phyloP scores from a whole-genome alignment of 2,329 filamentous ascomycete species.

The Aspergillus neoniger region DNA sequence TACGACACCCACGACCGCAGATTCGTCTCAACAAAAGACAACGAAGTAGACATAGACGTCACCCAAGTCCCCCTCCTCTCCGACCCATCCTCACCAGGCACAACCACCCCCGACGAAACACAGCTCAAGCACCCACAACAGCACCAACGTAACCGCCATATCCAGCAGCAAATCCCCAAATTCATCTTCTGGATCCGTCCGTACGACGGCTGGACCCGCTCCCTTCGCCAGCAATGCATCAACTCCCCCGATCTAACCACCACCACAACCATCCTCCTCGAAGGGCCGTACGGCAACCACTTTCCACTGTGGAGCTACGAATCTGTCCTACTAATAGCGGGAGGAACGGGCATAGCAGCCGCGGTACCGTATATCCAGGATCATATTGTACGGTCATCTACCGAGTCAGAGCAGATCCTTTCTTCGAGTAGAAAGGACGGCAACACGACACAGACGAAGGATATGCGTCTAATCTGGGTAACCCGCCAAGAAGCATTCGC shows the following conservation, averaged over 20 bases:
- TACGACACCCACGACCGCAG: conserved; percentile 14
- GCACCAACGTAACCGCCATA: neutral
- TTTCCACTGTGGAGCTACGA: conserved; percentile 49
- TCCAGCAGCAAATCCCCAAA: conserved; percentile 26
- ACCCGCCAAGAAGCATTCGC: conserved; percentile 35
- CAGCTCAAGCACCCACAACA: neutral
- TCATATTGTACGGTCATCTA: conserved; percentile 26
- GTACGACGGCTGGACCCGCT: conserved; percentile 53
- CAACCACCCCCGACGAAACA: neutral
- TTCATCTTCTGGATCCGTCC: conserved; percentile 54
- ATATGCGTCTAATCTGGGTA: conserved; percentile 41
- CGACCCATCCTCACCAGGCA: conserved; percentile 8
- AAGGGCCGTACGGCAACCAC: conserved; percentile 53
- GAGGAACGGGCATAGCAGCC: conserved; percentile 37
- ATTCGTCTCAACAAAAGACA: conserved; percentile 3
- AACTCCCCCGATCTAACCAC: conserved; percentile 26
- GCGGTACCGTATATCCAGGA: conserved; percentile 51
- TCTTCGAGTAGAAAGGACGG: too few relatives aligned
- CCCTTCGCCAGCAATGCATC: conserved; percentile 44
- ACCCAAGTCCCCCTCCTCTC: conserved; percentile 31
- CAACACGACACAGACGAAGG: conserved; percentile 22
- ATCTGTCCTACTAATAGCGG: conserved; percentile 54
- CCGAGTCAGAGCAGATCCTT: neutral
- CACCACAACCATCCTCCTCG: conserved; percentile 46
- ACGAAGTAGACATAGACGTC: conserved; percentile 16